These are phyloP conservation scores for Hysterium pulicare DNA, from an alignment of 2,329 filamentous ascomycete species.

Conservation along the genomic window DNA sequence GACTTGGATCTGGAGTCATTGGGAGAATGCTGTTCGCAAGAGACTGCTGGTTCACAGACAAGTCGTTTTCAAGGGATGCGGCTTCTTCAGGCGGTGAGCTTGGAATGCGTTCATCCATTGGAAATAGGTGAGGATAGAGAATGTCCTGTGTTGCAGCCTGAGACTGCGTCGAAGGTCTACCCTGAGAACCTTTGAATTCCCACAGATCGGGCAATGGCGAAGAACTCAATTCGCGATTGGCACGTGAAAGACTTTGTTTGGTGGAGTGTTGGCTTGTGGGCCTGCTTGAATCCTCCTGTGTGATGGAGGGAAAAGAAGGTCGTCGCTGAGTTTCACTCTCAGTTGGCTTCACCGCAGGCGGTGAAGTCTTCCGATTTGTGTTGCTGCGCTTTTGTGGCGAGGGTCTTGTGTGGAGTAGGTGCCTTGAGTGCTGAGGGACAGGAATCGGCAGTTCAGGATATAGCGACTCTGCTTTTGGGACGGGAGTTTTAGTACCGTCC, in stretches of 20 bases:
- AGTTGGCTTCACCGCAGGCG: not conserved
- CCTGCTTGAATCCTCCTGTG: not conserved
- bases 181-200: too few species aligned
- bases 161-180: not conserved
- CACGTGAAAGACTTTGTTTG: too few species aligned
- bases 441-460: not conserved
- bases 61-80: not conserved
- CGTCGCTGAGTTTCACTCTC: conserved; percentile 7
- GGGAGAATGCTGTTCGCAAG: conserved; percentile 14
- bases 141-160: not conserved
- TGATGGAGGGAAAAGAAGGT: conserved; percentile 4
- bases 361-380: too few species aligned
- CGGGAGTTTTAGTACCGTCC: conserved; percentile 1
- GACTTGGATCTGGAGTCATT: conserved; percentile 15
- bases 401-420: too few species aligned
- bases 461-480: not conserved
- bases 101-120: not conserved
- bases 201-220: not conserved
- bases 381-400: too few species aligned
- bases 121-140: not conserved
- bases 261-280: not conserved
- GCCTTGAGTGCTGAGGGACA: too few species aligned
- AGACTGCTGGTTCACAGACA: conserved; percentile 12
- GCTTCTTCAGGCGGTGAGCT: conserved; percentile 12
- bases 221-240: not conserved